Evolutionary conservation across 257 asterid species (phyloP), one percentile per base, ranked within the genome.

Genomic region (Nicotiana attenuata): DNA sequence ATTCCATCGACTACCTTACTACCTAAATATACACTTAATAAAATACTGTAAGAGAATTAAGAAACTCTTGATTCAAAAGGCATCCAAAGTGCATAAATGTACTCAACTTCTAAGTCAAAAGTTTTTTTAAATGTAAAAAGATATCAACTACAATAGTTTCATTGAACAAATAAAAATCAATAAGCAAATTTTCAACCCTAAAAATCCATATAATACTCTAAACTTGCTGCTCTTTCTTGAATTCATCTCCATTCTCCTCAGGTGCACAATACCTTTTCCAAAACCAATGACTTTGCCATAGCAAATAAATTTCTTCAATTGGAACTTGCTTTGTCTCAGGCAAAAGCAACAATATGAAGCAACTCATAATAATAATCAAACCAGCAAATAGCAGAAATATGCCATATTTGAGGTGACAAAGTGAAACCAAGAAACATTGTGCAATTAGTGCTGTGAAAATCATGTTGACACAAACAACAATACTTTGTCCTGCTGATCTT

Each of bases 301-400:
- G 84, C 85, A 94, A 78, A 77, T 93, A 86, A 50, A 91, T 86
- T 92, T 94, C 98, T 78, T 94, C 98, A 45, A 94, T 93, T 3
- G 98, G 98, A 6, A 94, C 97, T 83, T 93, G 97, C 88, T 94
- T 93, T 3, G 98, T 94, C 88, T 94, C 98, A 1, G 97, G 98
- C 89, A 94, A 65, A 31, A 94, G 87, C 61, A 94, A 91, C 92
- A 20, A 92, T 29, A 94, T 83, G 65, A 94, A 94, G 85, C 82
- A 35, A 57, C 85, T 89, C 98, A 93, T 94, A 81, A 81, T 17
- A 61, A 87, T 13, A 13, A 94, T 93, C 86, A 92, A 82, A 8
- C 76, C 86, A 0, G 91, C 97, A 3, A 94, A 94, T 3, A 94
- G 82, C 82, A 94, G 33, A 86, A 94, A 94, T 61, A 93, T 92